Conservation (phyloP, 176 grass and related monocot species). For the Eragrostis curvula region DNA sequence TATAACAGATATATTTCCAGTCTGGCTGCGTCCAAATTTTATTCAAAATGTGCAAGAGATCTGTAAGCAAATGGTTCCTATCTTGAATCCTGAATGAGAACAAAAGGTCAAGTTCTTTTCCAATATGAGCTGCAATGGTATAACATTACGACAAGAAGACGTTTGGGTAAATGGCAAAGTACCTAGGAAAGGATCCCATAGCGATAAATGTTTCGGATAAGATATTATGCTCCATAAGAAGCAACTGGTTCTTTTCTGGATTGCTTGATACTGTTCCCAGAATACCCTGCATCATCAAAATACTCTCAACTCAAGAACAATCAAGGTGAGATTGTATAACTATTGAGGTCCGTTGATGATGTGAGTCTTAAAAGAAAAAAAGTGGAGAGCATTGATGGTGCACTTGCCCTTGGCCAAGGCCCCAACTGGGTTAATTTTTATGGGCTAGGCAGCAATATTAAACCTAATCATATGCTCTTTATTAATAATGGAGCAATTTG, state of each 20-base stretch:
- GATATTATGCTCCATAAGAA: slow-evolving; percentile 20
- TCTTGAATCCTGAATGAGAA: slow-evolving; percentile 5
- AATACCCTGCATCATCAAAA: not conserved
- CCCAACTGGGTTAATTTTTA: not conserved
- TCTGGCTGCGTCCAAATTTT: slow-evolving; percentile 17
- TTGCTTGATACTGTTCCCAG: not conserved
- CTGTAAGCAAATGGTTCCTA: not conserved
- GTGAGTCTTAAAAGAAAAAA: not conserved
- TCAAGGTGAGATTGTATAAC: not conserved
- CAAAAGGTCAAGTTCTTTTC: not conserved
- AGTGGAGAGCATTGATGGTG: not conserved
- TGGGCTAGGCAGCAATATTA: not conserved
- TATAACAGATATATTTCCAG: not conserved
- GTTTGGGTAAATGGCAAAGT: not conserved
- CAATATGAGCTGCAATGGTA: not conserved
- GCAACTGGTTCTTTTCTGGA: not conserved
- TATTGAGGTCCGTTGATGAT: not conserved
- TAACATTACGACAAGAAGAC: not conserved
- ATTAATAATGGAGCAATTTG: not conserved
- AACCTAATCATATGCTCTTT: not conserved
- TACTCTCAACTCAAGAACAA: not conserved
- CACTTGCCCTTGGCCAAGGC: not conserved
- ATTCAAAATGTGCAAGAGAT: not conserved
- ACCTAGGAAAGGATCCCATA: slow-evolving; percentile 11
- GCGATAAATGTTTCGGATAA: slow-evolving; percentile 5